These are phyloP conservation scores for Fusarium acutatum DNA, from an alignment of 2,329 filamentous ascomycete species.

Conservation along the genomic window DNA sequence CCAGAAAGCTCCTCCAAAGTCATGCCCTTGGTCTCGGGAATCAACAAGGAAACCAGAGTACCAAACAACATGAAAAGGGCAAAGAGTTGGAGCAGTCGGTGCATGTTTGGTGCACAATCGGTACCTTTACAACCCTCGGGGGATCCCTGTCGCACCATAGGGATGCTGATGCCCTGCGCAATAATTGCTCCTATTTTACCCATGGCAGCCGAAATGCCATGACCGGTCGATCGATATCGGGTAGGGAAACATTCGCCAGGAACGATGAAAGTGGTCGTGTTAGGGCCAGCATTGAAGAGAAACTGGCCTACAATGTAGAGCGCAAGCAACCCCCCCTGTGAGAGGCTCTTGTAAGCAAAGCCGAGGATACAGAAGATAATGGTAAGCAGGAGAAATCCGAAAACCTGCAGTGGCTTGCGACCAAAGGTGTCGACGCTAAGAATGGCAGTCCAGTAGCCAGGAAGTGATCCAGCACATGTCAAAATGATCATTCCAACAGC, in stretches of 20 bases:
- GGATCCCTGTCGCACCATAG: conserved; percentile 66
- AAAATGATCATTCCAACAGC: conserved; percentile 81
- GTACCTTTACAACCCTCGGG: conserved; percentile 58
- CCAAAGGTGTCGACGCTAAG: conserved; percentile 78
- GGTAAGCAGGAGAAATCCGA: conserved; percentile 69
- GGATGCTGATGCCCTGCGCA: conserved; percentile 71
- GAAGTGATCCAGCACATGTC: conserved; percentile 78
- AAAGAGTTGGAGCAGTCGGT: conserved; percentile 80
- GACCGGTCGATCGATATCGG: conserved; percentile 67
- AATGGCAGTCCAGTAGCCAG: conserved; percentile 82
- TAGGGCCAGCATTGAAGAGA: conserved; percentile 73
- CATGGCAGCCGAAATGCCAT: conserved; percentile 71
- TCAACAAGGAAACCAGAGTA: conserved; percentile 72
- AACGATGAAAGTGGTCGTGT: conserved; percentile 72
- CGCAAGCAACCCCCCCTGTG: conserved; percentile 60
- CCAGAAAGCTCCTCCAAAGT: conserved; percentile 77
- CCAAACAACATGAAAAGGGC: conserved; percentile 83
- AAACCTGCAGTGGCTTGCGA: conserved; percentile 77
- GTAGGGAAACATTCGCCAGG: conserved; percentile 73
- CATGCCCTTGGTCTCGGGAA: conserved; percentile 79
- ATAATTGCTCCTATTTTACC: conserved; percentile 75
- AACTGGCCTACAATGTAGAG: conserved; percentile 73
- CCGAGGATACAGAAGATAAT: conserved; percentile 70
- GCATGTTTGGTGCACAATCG: conserved; percentile 66
- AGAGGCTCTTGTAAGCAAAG: conserved; percentile 63